Evolutionary conservation across 2,329 filamentous ascomycete species (phyloP), one percentile per base, ranked within the genome.

Genomic region (Cordyceps militaris): DNA sequence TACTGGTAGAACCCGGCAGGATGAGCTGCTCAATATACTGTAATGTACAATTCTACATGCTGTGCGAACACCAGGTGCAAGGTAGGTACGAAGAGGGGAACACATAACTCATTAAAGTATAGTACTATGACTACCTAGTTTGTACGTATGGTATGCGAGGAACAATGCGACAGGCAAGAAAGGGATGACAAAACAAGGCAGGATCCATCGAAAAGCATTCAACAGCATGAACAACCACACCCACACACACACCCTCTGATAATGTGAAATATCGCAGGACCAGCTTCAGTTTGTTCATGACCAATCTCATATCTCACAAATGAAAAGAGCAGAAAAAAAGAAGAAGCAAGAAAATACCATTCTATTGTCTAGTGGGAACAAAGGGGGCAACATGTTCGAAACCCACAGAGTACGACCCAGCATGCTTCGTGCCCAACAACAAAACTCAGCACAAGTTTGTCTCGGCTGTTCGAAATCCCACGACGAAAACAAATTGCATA

Each of bases 341-440:
- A 7, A 21, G 4, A 36, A 21, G 10, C 11, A 44, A 44, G 2
- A 36, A 54, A 26, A 44, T 14, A 32, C 40, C 28, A 44, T 54
- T 54, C 40, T 54, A 54, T 54, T 46, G 21, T 54, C 42, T 54
- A 54, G 40, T 40, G 51, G 51, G 24, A 43, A 43, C 16, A n/a
- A 42, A 43, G 23, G n/a, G 14, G 21, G n/a, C 19, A 24, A 9
- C 13, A 14, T 30, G 26, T 34, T 36, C n/a, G 51, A 54, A 36
- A 36, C 26, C n/a, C 26, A 46, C 9, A 36, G 28, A 16, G 16
- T 44, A 16, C 9, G 23, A 21, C 50, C 42, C 26, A 54, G 24
- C 21, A 50, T 50, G 21, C 32, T 14, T 36, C 32, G 21, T 24
- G 13, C 5, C 21, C 19, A 23, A 50, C 48, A 26, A n/a, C n/a